Percentiles rank a stretch among this genome's conserved stretches.
phyloP scores from a whole-genome alignment of 495 filamentous ascomycete genomes.

The Penicillium ucsense region DNA sequence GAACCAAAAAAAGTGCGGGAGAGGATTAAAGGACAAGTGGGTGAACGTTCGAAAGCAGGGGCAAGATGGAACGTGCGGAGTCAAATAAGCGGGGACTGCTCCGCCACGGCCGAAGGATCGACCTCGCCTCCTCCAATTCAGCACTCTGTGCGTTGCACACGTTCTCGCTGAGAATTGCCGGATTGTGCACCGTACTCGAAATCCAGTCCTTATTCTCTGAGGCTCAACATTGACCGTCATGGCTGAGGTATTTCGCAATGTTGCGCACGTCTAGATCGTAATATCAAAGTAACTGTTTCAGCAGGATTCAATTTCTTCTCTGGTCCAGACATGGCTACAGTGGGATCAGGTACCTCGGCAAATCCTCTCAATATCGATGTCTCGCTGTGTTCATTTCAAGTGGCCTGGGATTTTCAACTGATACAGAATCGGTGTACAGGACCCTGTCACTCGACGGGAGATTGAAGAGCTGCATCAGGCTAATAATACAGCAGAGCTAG shows the following conservation, averaged over 20 bases:
- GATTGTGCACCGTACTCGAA: too few species aligned
- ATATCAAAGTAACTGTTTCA: conserved; percentile 1
- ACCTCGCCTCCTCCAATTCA: too few species aligned
- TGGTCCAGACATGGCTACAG: conserved; percentile 49
- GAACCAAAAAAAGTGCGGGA: neutral
- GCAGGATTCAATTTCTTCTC: conserved; percentile 25
- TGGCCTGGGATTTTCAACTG: conserved; percentile 11
- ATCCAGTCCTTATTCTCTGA: too few species aligned
- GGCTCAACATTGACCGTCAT: conserved; percentile 2
- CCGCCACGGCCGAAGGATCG: conserved; percentile 5
- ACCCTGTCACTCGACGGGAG: conserved; percentile 47
- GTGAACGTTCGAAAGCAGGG: conserved; percentile 9
- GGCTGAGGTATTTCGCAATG: conserved; percentile 8
- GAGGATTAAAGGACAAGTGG: neutral
- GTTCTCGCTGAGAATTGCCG: too few species aligned
- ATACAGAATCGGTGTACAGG: conserved; percentile 24
- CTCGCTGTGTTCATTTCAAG: neutral
- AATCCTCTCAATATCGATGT: neutral
- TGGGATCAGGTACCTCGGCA: conserved; percentile 43
- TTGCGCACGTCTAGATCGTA: neutral
- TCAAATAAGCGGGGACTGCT: conserved; percentile 16
- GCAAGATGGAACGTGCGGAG: conserved; percentile 8
- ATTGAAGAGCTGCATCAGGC: conserved; percentile 45
- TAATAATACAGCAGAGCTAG: conserved; percentile 41
- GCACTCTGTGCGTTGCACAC: too few species aligned